Evolutionary conservation across 2,329 filamentous ascomycete genomes (phyloP), one percentile per base, ranked within the genome.

Genomic region (Chrysoporthe puriensis): DNA sequence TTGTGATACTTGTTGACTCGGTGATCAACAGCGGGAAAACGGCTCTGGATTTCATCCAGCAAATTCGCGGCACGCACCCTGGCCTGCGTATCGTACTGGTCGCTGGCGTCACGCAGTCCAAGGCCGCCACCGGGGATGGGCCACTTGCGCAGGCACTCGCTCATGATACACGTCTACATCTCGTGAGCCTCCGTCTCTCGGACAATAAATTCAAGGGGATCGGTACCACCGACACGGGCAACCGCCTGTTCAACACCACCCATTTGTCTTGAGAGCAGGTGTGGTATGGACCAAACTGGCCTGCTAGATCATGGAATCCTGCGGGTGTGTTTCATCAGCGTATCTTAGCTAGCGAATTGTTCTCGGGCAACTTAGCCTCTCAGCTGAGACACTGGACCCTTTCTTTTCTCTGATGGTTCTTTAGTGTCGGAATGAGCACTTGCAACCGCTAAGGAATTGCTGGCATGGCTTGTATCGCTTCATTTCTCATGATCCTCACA

Each of bases 11-110:
- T 2, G 86, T 89, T 0, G 88, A 89, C 72, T 87, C 84, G 0
- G 86, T 89, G 1, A 75, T 89, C 21, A 88, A 90, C 70, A 87
- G 72, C 42, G 86, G 88, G 7, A 80, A 79, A 64, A 81, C 83
- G 0, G 73, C 87, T 5, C 68, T 82, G 1, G 73, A 83, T 2
- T 88, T 87, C 70, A 76, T 87, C 18, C 46, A 79, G 44, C 80
- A 77, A n/a, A 76, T 89, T 32, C 81, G 83, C 4, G 69, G 66
- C 0, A 60, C 85, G 0, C 32, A 80, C 65, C 36, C 73, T 0
- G 70, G 69, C 3, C 74, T 86, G 50, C 77, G 76, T 18, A 83
- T 90, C 60, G 77, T 88, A 1, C 77, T 88, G 0, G 79, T 89
- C 43, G 81, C 86, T 4, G 84, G 84, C 0, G 85, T 89, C 6